Conservation (phyloP, 78 protist species). For the Emiliania huxleyi region DNA sequence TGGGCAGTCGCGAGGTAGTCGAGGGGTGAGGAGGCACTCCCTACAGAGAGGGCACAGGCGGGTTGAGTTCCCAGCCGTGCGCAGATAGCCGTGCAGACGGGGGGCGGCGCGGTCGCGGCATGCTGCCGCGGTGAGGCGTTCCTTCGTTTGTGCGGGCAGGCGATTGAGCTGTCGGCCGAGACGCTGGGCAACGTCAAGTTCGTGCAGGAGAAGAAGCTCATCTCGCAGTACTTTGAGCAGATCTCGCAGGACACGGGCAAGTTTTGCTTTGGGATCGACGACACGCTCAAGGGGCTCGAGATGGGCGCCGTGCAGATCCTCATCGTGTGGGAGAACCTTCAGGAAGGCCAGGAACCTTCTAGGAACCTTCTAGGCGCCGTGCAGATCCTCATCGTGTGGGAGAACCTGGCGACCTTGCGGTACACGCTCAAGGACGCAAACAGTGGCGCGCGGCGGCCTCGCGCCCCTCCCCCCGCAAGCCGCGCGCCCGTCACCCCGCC, state of each 20-base stretch:
- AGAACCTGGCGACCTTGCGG: constrained; percentile 72
- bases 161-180: constrained; percentile 96
- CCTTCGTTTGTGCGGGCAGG: too few species aligned
- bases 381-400: constrained; percentile 91
- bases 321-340: constrained; percentile 94
- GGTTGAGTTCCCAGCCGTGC: too few species aligned
- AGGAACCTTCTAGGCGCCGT: constrained; percentile 98
- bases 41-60: too few species aligned
- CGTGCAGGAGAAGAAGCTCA: constrained; percentile 95
- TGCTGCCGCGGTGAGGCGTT: too few species aligned
- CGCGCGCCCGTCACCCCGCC: not conserved
- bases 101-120: too few species aligned
- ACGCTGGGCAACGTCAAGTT: constrained; percentile 90
- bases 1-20: too few species aligned
- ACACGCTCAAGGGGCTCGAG: constrained; percentile 83
- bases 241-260: constrained; percentile 91
- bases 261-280: constrained; percentile 93
- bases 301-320: constrained; percentile 91
- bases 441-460: too few species aligned
- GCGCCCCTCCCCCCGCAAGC: too few species aligned
- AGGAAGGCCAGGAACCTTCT: too few species aligned
- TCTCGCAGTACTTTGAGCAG: constrained; percentile 94
- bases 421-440: constrained; percentile 39
- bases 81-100: too few species aligned
- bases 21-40: too few species aligned